Conservation (phyloP, 2,329 filamentous ascomycete genomes). For the Cryphonectria naterciae region DNA sequence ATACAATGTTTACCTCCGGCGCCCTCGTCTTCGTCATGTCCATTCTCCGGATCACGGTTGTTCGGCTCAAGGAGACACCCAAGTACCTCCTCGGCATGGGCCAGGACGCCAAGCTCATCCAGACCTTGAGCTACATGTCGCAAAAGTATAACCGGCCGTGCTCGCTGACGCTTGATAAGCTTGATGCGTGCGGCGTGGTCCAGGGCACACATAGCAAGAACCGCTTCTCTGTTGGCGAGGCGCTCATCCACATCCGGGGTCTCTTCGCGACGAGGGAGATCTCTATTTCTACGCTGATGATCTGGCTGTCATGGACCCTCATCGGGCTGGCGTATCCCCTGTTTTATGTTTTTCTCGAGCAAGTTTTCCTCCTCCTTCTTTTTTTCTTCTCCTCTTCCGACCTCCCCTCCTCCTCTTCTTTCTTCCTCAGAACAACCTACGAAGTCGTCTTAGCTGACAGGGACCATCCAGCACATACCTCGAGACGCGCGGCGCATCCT, state of each 20-base stretch:
- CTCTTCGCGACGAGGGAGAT: constrained; percentile 67
- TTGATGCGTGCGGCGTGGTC: constrained; percentile 51
- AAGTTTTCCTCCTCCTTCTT: constrained; percentile 34
- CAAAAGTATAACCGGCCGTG: constrained; percentile 45
- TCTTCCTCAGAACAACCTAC: no score
- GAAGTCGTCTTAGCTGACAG: constrained; percentile 24
- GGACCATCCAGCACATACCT: constrained; percentile 52
- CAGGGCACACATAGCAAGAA: constrained; percentile 41
- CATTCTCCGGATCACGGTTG: constrained; percentile 56
- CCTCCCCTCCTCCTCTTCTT: no score
- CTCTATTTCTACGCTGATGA: constrained; percentile 62
- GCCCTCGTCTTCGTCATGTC: constrained; percentile 54
- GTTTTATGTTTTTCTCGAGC: constrained; percentile 75
- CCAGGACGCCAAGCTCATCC: constrained; percentile 54
- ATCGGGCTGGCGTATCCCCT: constrained; percentile 76
- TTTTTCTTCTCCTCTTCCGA: no score
- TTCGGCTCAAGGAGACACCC: constrained; percentile 61
- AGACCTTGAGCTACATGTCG: constrained; percentile 45
- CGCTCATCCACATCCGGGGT: constrained; percentile 61
- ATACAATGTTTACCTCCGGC: constrained; percentile 52
- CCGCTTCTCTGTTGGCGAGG: constrained; percentile 39
- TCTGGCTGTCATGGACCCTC: constrained; percentile 71
- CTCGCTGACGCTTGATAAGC: constrained; percentile 48
- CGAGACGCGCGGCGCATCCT: constrained; percentile 58
- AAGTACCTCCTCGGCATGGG: constrained; percentile 61